Conservation (phyloP, 177 flowering plant species). For the Tripterygium wilfordii region DNA sequence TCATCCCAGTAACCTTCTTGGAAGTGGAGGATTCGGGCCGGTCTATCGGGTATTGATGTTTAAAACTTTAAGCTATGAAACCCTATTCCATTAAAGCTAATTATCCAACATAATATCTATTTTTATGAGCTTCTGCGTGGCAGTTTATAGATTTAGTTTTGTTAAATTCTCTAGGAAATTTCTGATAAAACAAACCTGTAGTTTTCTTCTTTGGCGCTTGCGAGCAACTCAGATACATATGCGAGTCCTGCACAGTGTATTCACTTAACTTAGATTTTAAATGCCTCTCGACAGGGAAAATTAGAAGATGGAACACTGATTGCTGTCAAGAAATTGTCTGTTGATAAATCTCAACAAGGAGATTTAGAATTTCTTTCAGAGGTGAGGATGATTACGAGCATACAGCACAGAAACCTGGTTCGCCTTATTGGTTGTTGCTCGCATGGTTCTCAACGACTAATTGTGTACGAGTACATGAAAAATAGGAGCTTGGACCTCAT, state of each 20-base stretch:
- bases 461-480: constrained; percentile 75
- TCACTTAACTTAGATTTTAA: background rate
- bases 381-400: constrained; percentile 64
- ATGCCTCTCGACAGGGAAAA: constrained; percentile 39
- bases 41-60: constrained; percentile 49
- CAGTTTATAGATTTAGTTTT: too few relatives aligned
- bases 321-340: constrained; percentile 56
- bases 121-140: too few relatives aligned
- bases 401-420: constrained; percentile 74
- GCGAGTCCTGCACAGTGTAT: too few relatives aligned
- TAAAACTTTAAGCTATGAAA: background rate
- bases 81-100: too few relatives aligned
- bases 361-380: constrained; percentile 67
- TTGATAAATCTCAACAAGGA: constrained; percentile 65
- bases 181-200: too few relatives aligned
- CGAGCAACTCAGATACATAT: too few relatives aligned
- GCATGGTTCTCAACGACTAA: constrained; percentile 54
- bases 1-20: constrained; percentile 44
- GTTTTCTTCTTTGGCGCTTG: too few relatives aligned
- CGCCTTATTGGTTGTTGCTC: constrained; percentile 81
- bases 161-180: too few relatives aligned
- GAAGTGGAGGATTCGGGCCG: constrained; percentile 75
- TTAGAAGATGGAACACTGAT: constrained; percentile 47
- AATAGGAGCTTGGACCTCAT: constrained; percentile 62
- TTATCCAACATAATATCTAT: too few relatives aligned